A percentile compares a stretch with the other conserved stretches of the same genome.
phyloP scores from a whole-genome alignment of 768 basidiomycete species.

The Pleurotus djamor region DNA sequence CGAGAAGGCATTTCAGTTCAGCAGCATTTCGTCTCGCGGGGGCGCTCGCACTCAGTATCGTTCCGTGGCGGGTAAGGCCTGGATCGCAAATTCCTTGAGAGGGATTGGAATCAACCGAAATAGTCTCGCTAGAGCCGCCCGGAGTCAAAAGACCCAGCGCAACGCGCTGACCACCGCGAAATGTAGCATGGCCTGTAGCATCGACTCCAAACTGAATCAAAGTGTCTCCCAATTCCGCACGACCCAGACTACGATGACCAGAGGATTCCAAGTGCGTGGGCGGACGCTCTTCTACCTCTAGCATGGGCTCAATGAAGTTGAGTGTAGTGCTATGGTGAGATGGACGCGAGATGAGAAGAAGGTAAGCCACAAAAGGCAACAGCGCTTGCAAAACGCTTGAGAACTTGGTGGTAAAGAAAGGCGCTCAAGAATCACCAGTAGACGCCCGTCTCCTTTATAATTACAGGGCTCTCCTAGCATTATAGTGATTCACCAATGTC shows the following conservation, averaged over 20 bases:
- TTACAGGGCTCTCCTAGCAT: neutral
- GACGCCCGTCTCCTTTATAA: too few species aligned
- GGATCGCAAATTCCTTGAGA: constrained; percentile 4
- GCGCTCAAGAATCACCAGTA: too few species aligned
- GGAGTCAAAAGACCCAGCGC: constrained; percentile 26
- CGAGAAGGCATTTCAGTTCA: constrained; percentile 62
- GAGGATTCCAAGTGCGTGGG: neutral
- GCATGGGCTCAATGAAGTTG: constrained; percentile 16
- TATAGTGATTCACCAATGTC: constrained; percentile 43
- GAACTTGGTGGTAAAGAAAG: neutral
- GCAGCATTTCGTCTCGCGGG: constrained; percentile 47
- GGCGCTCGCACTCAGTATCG: constrained; percentile 48
- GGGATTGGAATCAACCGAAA: constrained; percentile 8
- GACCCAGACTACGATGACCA: neutral
- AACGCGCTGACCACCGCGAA: constrained; percentile 38
- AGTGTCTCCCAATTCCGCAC: constrained; percentile 43
- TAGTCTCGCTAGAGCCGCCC: constrained; percentile 12
- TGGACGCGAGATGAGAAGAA: neutral
- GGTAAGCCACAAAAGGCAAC: neutral
- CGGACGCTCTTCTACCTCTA: neutral
- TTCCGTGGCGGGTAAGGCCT: constrained; percentile 42
- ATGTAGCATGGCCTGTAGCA: constrained; percentile 29
- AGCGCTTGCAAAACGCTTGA: too few species aligned
- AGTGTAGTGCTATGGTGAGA: constrained; percentile 9
- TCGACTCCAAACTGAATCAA: constrained; percentile 43